Percentiles rank a stretch among this genome's conserved stretches.
Evolutionary conservation across 495 filamentous ascomycete genomes (phyloP).

Genomic region (Poronia punctata): DNA sequence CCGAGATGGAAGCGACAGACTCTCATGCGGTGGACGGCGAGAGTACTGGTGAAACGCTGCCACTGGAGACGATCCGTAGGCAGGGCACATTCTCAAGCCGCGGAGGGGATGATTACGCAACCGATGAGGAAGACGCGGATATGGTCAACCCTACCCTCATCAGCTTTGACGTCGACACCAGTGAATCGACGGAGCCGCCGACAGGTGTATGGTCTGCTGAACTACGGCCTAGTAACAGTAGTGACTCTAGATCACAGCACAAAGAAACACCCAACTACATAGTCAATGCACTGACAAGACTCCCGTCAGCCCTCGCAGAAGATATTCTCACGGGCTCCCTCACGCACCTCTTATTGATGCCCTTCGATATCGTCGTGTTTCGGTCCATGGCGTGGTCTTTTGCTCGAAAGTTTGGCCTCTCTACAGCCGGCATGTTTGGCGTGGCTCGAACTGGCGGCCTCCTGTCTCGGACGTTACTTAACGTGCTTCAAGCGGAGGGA

Average conservation of each 20-base stretch:
- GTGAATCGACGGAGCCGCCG: slow-evolving; percentile 34
- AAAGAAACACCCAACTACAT: slow-evolving; percentile 27
- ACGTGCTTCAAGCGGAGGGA: slow-evolving; percentile 29
- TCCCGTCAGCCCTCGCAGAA: slow-evolving; percentile 29
- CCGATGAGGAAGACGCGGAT: slow-evolving; percentile 45
- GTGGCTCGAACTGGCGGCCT: slow-evolving; percentile 14
- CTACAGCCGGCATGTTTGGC: slow-evolving; percentile 15
- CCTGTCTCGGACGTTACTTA: slow-evolving; percentile 20
- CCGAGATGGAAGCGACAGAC: slow-evolving; percentile 16
- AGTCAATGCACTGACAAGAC: slow-evolving; percentile 29
- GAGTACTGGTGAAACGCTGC: slow-evolving; percentile 17
- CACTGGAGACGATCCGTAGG: slow-evolving; percentile 24
- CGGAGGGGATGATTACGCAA: slow-evolving; percentile 33
- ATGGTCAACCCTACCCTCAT: slow-evolving; percentile 44
- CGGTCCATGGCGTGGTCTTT: slow-evolving; percentile 24
- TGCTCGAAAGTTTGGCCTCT: slow-evolving; percentile 17
- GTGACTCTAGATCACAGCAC: slow-evolving; percentile 15
- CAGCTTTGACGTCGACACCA: slow-evolving; percentile 51
- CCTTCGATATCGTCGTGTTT: slow-evolving; percentile 23
- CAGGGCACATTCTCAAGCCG: slow-evolving; percentile 25
- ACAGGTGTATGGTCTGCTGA: slow-evolving; percentile 50
- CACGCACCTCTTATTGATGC: slow-evolving; percentile 26
- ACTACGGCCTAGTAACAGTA: slow-evolving; percentile 37
- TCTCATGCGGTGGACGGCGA: slow-evolving; percentile 19
- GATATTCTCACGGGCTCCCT: slow-evolving; percentile 28